phyloP scores from a whole-genome alignment of 495 filamentous ascomycete species.

The Annulohypoxylon stygium region DNA sequence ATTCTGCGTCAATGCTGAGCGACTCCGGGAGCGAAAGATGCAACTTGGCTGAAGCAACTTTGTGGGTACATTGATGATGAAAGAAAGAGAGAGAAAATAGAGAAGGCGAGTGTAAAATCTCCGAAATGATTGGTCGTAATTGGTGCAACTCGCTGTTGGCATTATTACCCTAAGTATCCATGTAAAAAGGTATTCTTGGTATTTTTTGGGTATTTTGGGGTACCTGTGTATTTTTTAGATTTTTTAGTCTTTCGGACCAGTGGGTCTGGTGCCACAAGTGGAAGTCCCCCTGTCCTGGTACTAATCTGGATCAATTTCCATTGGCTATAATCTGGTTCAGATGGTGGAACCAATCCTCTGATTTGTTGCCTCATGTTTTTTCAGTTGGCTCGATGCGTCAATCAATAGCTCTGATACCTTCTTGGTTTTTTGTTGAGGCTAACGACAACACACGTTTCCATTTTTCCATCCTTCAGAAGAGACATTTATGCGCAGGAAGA shows the following conservation, averaged over 20 bases:
- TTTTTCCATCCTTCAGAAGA: conserved; percentile 24
- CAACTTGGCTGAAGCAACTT: conserved; percentile 12
- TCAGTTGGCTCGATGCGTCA: conserved; percentile 44
- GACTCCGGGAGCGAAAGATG: conserved; percentile 37
- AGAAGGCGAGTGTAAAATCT: conserved; percentile 25
- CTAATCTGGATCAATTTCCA: conserved; percentile 31
- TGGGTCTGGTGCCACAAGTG: conserved; percentile 23
- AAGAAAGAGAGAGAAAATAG: conserved; percentile 15
- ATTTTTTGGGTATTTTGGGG: not conserved
- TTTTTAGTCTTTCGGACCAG: conserved; percentile 1
- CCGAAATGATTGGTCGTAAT: conserved; percentile 36
- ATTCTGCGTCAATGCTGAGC: conserved; percentile 37
- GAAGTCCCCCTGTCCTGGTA: conserved; percentile 28
- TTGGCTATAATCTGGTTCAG: conserved; percentile 25
- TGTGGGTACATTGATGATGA: conserved; percentile 22
- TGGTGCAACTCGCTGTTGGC: conserved; percentile 42
- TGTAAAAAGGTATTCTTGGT: conserved; percentile 13
- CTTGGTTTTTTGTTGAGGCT: conserved; percentile 37
- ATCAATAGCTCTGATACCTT: conserved; percentile 42
- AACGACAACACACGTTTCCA: conserved; percentile 31
- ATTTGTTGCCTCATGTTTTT: conserved; percentile 48
- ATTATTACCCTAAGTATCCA: conserved; percentile 8
- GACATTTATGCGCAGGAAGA: conserved; percentile 28
- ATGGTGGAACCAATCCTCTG: conserved; percentile 26
- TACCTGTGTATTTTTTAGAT: too few species aligned